Base-by-base conservation (phyloP, 2,329 filamentous ascomycete genomes). In the Diaporthe sp. region DNA sequence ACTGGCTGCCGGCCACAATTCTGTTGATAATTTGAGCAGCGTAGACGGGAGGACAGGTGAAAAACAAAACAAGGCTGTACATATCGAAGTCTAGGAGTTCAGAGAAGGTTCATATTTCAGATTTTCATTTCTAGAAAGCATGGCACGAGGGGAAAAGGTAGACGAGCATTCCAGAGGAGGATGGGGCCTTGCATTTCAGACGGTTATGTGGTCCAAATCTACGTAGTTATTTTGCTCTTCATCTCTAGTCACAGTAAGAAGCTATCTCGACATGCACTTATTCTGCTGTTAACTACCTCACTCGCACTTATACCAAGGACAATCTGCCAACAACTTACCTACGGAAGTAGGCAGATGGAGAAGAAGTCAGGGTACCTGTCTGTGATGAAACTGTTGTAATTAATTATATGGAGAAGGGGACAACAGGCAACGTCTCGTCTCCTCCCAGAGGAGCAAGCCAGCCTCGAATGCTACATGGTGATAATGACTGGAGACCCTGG, bases 21-120 rank as follows among this genome's bases (percentile, higher is more conserved):
- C 9, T 69, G n/a, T 69, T 42, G 65, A 55, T 69, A 69, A 55
- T 69, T 76, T 74, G 72, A 28, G 34, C 65, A 55, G 65, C n/a
- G 13, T 69, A 55, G 65, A 69, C 34, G 49, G 6, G 34, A 69
- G 34, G 31, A 53, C 31, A 19, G n/a, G 65, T 13, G 49, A 53
- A 55, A 55, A 55, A 39, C 31, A 53, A 69, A 28, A 42, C 49
- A 55, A 15, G 65, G 65, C 65, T 69, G 65, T 69, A 55, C 6
- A 69, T 69, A 69, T 69, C 19, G 34, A 69, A 42, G 49, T 69
- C 34, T 53, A 55, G 65, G 65, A 69, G 65, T 74, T 57, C 72
- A 70, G 65, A 68, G 59, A 70, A 59, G 28, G 72, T 39, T 68
- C n/a, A n/a, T 7, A 69, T 55, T 69, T 69, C 22, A 19, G 2